Evolutionary conservation across 2,329 filamentous ascomycete genomes (phyloP), one percentile per base, ranked within the genome.

Genomic region (Pezicula rhizophila): DNA sequence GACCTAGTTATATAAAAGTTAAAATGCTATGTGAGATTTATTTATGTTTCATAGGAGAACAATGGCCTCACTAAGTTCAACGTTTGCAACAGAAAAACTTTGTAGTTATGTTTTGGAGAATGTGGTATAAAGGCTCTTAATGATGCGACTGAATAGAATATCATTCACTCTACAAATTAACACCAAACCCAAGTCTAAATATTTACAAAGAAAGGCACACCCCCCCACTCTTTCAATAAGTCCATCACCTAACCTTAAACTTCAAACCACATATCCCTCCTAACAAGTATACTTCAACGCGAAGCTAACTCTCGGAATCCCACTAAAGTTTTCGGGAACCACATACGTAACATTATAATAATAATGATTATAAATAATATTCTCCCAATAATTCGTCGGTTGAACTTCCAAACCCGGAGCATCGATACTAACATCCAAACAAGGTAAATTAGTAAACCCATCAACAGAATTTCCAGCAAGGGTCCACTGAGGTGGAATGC

Each of bases 341-440:
- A 60, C 65, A 51, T 73, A 75, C 2, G 71, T 73, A 23, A 75
- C 64, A 35, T 75, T 75, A 33, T 74, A 74, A 17, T 68, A 69
- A 50, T 63, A 62, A 44, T 74, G 70, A 44, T 72, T 62, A 38
- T 68, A 64, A 41, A 75, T 57, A 8, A 57, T 58, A 10, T 57
- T 55, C 0, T 68, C 68, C 11, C n/a, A 42, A 46, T 73, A 73
- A 3, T 61, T 56, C 2, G 68, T 64, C 1, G 65, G 63, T 51
- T 66, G 60, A 39, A 62, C 56, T 39, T 65, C 59, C 23, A 74
- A 47, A 0, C 70, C 71, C 2, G 63, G 57, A 1, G 70, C 69
- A 4, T 60, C 53, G 0, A 73, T 64, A 15, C 62, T 66, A 15
- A 72, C 65, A 41, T 59, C 59, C 26, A 74, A 54, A 48, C 71